Conservation (phyloP, 208 protist species). For the Sergeia podlipaevii region DNA sequence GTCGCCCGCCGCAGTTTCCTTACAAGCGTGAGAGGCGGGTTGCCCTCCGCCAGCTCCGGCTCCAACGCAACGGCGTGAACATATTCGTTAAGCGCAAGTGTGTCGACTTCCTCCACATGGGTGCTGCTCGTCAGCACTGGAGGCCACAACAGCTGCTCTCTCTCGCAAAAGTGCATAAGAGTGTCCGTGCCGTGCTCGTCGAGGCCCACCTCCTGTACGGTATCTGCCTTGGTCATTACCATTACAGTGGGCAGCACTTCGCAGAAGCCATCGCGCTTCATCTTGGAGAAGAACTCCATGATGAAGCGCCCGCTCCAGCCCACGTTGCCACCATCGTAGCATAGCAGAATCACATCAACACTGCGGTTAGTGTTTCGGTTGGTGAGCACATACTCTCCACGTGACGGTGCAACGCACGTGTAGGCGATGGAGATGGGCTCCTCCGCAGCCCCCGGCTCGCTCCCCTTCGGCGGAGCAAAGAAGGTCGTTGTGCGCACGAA, state of each 20-base stretch:
- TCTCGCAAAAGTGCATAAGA: slow-evolving; percentile 38
- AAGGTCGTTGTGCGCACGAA: slow-evolving; percentile 62
- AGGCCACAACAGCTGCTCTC: slow-evolving; percentile 73
- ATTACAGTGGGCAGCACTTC: slow-evolving; percentile 61
- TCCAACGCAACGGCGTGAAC: slow-evolving; percentile 61
- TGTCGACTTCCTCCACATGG: slow-evolving; percentile 46
- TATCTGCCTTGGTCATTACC: slow-evolving; percentile 80
- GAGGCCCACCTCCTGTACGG: slow-evolving; percentile 1
- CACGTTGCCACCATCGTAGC: slow-evolving; percentile 57
- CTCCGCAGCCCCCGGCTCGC: slow-evolving; percentile 11
- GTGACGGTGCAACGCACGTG: slow-evolving; percentile 35
- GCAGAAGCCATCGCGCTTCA: slow-evolving; percentile 13
- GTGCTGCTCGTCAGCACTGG: slow-evolving; percentile 68
- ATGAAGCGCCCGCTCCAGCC: slow-evolving; percentile 28
- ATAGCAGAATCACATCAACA: slow-evolving; percentile 81
- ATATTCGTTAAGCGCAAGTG: slow-evolving; percentile 68
- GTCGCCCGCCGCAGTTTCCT: slow-evolving; percentile 53
- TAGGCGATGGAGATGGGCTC: slow-evolving; percentile 67
- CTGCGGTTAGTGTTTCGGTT: slow-evolving; percentile 43
- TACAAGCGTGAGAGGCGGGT: slow-evolving; percentile 51
- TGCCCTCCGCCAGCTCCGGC: slow-evolving; percentile 70
- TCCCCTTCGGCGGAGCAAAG: slow-evolving; percentile 25
- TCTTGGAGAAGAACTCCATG: slow-evolving; percentile 31
- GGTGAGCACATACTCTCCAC: slow-evolving; percentile 29
- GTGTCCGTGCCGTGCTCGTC: slow-evolving; percentile 1